These are phyloP conservation scores for Astragalus membranaceus DNA, from an alignment of 306 rosid genomes.

Conservation along the genomic window DNA sequence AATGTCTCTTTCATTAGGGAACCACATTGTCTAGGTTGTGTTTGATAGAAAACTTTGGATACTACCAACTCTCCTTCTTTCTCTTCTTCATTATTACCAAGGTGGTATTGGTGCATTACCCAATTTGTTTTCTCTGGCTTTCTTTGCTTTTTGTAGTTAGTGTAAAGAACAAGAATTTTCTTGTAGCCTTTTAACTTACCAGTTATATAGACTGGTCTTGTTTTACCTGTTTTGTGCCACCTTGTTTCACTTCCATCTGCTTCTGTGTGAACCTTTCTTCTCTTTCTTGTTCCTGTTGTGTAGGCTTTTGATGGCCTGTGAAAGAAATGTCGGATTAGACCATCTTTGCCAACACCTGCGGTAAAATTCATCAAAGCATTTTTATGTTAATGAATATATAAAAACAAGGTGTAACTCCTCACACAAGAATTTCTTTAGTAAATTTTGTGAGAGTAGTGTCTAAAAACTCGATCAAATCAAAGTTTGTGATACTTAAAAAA, in stretches of 20 bases:
- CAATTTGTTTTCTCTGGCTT: constrained; percentile 83
- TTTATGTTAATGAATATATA: background rate
- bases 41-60: constrained; percentile 74
- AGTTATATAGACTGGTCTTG: constrained; percentile 39
- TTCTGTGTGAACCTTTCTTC: constrained; percentile 56
- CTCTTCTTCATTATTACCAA: constrained; percentile 69
- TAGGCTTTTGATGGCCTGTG: constrained; percentile 64
- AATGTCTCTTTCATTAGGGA: constrained; percentile 38
- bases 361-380: background rate
- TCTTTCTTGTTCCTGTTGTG: constrained; percentile 59
- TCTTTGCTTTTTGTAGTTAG: constrained; percentile 67
- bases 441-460: too few relatives aligned
- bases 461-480: too few relatives aligned
- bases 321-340: constrained; percentile 55
- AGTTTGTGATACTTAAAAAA: too few relatives aligned
- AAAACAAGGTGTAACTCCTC: background rate
- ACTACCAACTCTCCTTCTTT: constrained; percentile 76
- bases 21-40: constrained; percentile 87
- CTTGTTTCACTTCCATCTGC: constrained; percentile 55
- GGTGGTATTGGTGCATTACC: constrained; percentile 81
- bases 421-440: too few relatives aligned
- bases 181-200: constrained; percentile 55
- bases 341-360: constrained; percentile 59
- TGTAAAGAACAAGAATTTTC: constrained; percentile 77
- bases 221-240: constrained; percentile 69